Percentiles rank a stretch among this genome's conserved stretches.
phyloP scores from a whole-genome alignment of 177 flowering plant genomes.

The Vitis hybrid region DNA sequence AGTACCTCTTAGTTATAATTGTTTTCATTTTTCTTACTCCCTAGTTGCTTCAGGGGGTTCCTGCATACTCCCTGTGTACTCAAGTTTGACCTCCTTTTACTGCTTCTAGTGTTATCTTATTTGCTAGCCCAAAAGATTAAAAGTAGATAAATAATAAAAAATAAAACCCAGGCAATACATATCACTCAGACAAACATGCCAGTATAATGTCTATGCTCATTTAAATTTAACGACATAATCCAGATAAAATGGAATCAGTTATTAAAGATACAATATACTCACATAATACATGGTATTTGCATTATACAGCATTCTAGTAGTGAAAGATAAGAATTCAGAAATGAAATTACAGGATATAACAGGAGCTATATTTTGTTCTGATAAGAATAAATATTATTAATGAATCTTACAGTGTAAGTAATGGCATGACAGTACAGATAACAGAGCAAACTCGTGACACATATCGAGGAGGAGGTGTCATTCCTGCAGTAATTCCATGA shows the following conservation, averaged over 20 bases:
- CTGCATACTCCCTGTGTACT: too few species aligned
- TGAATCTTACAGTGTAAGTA: conserved; percentile 74
- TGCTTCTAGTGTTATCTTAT: too few species aligned
- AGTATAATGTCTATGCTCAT: not conserved
- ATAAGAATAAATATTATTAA: not conserved
- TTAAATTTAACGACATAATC: not conserved
- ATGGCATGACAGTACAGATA: conserved; percentile 84
- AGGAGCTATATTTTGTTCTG: not conserved
- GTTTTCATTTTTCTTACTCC: too few species aligned
- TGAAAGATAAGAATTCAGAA: too few species aligned
- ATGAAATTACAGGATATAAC: not conserved
- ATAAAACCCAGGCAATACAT: not conserved
- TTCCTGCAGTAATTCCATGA: conserved; percentile 81
- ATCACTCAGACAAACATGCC: not conserved
- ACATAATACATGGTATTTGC: too few species aligned
- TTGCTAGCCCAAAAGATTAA: too few species aligned
- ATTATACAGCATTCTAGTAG: too few species aligned
- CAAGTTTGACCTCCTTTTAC: too few species aligned
- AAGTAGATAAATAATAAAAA: not conserved
- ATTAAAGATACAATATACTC: not conserved
- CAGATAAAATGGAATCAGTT: not conserved
- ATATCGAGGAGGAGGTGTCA: conserved; percentile 98
- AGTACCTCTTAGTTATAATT: too few species aligned
- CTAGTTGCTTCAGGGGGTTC: too few species aligned
- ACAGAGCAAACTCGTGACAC: conserved; percentile 89